These are phyloP conservation scores for Ambrosia hybrid DNA, from an alignment of 140 eudicot species.

Conservation along the genomic window DNA sequence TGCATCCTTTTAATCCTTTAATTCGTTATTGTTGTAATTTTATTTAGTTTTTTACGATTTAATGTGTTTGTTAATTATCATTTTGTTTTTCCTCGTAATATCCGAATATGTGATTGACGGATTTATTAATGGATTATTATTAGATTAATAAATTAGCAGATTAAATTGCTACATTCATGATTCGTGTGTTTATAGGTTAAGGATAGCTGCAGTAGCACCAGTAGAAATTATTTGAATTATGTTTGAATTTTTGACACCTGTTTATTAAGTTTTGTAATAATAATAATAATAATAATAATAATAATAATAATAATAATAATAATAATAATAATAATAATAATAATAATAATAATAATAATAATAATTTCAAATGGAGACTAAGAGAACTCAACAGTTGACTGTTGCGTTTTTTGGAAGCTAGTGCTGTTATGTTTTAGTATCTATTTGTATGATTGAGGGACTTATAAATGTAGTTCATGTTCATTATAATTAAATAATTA, in stretches of 20 bases:
- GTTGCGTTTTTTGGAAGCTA: neutral
- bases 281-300: too few relatives aligned
- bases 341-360: neutral
- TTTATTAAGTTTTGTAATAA: neutral
- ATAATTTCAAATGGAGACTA: neutral
- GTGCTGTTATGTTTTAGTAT: neutral
- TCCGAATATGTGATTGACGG: conserved; percentile 17
- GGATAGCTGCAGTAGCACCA: neutral
- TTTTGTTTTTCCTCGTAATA: neutral
- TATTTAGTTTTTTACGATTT: neutral
- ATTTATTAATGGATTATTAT: neutral
- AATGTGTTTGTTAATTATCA: neutral
- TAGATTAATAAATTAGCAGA: neutral
- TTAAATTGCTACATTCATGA: neutral
- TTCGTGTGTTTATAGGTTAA: neutral
- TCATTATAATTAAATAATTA: neutral
- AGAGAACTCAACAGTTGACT: neutral
- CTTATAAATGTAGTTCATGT: neutral
- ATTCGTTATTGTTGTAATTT: neutral
- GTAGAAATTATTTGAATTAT: neutral
- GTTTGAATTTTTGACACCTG: neutral
- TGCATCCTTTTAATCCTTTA: neutral
- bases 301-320: too few relatives aligned
- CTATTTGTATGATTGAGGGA: neutral
- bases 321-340: too few relatives aligned